Evolutionary conservation across 345 rosid species (phyloP), one percentile per base, ranked within the genome.

Genomic region (Eutrema japonicum): DNA sequence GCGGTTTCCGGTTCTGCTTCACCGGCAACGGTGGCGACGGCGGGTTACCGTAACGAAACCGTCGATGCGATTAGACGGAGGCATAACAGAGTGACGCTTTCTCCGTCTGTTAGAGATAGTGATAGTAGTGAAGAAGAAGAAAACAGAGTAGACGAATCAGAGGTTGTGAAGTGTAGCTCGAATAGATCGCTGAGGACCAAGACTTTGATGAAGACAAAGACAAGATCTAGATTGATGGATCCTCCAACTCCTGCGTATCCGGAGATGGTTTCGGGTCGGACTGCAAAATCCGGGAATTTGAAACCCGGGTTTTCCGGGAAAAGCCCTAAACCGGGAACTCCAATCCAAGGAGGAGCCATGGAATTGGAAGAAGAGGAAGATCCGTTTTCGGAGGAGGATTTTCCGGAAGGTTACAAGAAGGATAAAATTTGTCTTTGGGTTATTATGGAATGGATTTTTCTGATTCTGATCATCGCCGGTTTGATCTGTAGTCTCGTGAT

Each of bases 311-410:
- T 81, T 65, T n/a, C 79, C 2, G 83, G 87, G 33, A 78, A 55
- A 58, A 83, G 27, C 37, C 48, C 70, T n/a, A 77, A 59, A 66
- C 42, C 72, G 2, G 63, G 52, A 8, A 77, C 73, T 55, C 71
- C 76, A 5, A 63, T 0, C 29, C 50, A 64, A 37, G 72, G 65
- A 46, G 68, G 61, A 32, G 60, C 10, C 0, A 43, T 41, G 73
- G 83, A 77, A n/a, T 84, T 74, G 1, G 89, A 89, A 0, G 97
- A 93, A 14, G 97, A 94, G 42, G 92, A 89, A 7, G 97, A 94
- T 66, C 88, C 88, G 0, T 75, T 89, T 47, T 78, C 83, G 1
- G 93, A 84, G 3, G 97, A 85, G 50, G 98, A 94, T 75, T 70
- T 94, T 41, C 97, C 98, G 0, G 89, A 88, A 10, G 91, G 89